Percentiles rank a stretch among this genome's conserved stretches.
Conservation (phyloP, 2,329 filamentous ascomycete species). For the Cladobotryum mycophilum region DNA sequence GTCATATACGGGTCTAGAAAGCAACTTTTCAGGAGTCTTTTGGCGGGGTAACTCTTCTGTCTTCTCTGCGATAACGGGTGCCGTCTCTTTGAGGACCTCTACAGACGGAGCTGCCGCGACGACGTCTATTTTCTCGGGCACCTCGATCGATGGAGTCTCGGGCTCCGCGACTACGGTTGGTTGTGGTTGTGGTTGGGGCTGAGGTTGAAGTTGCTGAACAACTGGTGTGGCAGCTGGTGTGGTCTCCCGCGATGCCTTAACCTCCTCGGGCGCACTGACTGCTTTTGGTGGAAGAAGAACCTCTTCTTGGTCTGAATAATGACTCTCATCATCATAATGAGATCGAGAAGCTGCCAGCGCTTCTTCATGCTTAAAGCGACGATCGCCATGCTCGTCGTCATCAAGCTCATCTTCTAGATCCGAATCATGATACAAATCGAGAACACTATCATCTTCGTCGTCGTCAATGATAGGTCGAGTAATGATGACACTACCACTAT, state of each 20-base stretch:
- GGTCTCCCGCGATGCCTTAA: constrained; percentile 44
- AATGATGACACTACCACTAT: constrained; percentile 56
- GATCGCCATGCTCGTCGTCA: constrained; percentile 31
- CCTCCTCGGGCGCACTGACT: constrained; percentile 36
- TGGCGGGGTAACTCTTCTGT: constrained; percentile 25
- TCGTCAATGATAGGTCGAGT: constrained; percentile 59
- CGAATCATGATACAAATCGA: constrained; percentile 54
- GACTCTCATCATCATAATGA: constrained; percentile 39
- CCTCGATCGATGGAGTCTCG: too few species aligned
- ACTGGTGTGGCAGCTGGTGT: constrained; percentile 12
- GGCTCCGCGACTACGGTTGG: too few species aligned
- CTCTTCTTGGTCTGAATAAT: constrained; percentile 25
- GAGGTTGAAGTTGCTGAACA: not conserved
- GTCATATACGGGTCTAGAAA: constrained; percentile 58
- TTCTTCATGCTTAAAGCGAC: constrained; percentile 35
- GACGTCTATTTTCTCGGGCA: too few species aligned
- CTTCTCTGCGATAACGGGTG: constrained; percentile 9
- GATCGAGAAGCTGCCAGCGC: constrained; percentile 45
- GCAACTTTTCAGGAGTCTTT: constrained; percentile 41
- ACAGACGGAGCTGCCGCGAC: not conserved
- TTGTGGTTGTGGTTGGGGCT: too few species aligned
- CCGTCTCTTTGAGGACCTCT: constrained; percentile 13
- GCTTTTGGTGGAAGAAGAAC: constrained; percentile 12
- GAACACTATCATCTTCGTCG: constrained; percentile 56
- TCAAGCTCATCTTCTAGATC: constrained; percentile 55